phyloP scores from a whole-genome alignment of 805 yeast genomes.

The Metschnikowia borealis region DNA sequence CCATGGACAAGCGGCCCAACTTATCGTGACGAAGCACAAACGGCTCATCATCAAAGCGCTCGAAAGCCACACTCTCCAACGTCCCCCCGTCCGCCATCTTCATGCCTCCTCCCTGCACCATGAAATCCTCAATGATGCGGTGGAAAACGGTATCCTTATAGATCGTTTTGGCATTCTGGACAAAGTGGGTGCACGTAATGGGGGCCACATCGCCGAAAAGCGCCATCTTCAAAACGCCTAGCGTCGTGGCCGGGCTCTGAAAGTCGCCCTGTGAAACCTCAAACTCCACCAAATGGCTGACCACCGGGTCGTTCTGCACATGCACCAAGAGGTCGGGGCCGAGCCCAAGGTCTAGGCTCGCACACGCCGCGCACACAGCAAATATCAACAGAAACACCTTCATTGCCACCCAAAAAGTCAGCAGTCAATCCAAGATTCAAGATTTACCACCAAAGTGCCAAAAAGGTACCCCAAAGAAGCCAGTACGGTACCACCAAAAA shows the following conservation, averaged over 20 bases:
- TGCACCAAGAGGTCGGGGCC: conserved; percentile 19
- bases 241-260: conserved; percentile 9
- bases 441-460: too few species aligned
- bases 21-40: conserved; percentile 24
- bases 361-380: conserved; percentile 1
- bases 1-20: conserved; percentile 31
- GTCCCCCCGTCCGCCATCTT: conserved; percentile 7
- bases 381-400: conserved; percentile 5
- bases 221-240: conserved; percentile 38
- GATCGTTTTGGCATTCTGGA: conserved; percentile 25
- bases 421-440: background rate
- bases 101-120: conserved; percentile 40
- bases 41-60: conserved; percentile 26
- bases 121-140: conserved; percentile 32
- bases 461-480: too few species aligned
- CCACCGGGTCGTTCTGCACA: conserved; percentile 41
- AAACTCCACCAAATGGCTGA: conserved; percentile 45
- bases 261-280: conserved; percentile 30
- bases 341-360: conserved; percentile 8
- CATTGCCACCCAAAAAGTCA: background rate
- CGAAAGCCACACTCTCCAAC: conserved; percentile 23
- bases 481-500: too few species aligned
- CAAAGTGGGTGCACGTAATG: conserved; percentile 33
- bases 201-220: conserved; percentile 18
- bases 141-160: conserved; percentile 26